phyloP scores from a whole-genome alignment of 345 rosid species.

The Syzygium grande region DNA sequence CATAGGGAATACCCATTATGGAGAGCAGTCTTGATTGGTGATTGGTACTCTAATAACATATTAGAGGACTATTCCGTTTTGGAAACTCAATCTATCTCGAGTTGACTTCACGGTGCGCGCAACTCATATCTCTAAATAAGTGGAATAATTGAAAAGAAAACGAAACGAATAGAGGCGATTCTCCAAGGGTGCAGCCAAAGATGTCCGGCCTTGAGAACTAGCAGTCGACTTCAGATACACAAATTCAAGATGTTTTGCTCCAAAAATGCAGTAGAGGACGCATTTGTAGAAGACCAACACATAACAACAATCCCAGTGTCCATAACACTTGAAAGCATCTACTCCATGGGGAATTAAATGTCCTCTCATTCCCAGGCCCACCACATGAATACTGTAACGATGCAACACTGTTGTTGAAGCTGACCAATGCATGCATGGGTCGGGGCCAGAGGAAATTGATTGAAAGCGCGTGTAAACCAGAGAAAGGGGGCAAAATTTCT shows the following conservation, averaged over 20 bases:
- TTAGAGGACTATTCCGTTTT: not conserved
- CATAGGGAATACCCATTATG: not conserved
- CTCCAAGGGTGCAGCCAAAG: not conserved
- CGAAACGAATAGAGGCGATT: not conserved
- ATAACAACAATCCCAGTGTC: not conserved
- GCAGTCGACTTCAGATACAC: not conserved
- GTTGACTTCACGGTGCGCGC: not conserved
- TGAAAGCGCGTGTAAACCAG: not conserved
- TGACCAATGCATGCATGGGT: not conserved
- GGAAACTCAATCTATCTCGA: not conserved
- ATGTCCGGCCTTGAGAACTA: not conserved
- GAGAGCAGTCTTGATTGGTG: not conserved
- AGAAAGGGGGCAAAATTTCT: not conserved
- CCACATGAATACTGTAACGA: not conserved
- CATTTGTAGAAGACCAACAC: not conserved
- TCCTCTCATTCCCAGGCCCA: not conserved
- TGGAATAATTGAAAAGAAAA: not conserved
- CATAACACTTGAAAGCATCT: not conserved
- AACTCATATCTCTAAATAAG: not conserved
- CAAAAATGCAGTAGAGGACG: not conserved
- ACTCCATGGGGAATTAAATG: not conserved
- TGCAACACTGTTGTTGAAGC: not conserved
- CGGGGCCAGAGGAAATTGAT: not conserved
- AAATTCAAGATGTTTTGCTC: not conserved
- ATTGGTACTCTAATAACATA: not conserved